Percentiles rank a stretch among this genome's conserved stretches.
These are phyloP conservation scores for Gossypium lobatum DNA, from an alignment of 441 rosid genomes.

Conservation along the genomic window DNA sequence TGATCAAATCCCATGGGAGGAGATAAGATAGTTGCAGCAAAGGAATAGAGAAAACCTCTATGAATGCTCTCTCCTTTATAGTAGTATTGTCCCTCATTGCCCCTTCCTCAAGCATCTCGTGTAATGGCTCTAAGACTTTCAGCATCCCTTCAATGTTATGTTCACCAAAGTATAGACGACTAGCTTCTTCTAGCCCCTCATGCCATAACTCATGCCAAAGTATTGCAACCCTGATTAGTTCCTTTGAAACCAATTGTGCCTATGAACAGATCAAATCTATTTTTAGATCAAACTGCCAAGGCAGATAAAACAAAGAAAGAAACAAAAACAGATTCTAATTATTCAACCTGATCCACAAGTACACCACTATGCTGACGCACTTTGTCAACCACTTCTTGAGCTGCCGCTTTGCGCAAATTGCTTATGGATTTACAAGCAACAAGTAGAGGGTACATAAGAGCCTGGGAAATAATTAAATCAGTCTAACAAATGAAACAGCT, in stretches of 20 bases:
- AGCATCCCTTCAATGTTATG: slow-evolving; percentile 98
- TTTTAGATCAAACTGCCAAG: slow-evolving; percentile 6
- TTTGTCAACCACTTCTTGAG: slow-evolving; percentile 97
- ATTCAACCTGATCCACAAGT: slow-evolving; percentile 88
- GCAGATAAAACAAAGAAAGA: slow-evolving; percentile 10
- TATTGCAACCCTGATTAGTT: slow-evolving; percentile 93
- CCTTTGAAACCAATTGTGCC: slow-evolving; percentile 96
- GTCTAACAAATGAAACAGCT: slow-evolving; percentile 1
- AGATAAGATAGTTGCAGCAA: neutral
- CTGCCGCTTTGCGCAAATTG: slow-evolving; percentile 91
- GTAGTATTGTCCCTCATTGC: slow-evolving; percentile 67
- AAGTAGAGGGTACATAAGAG: slow-evolving; percentile 98
- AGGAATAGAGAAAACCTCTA: slow-evolving; percentile 58
- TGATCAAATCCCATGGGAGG: neutral
- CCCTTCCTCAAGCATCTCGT: slow-evolving; percentile 92
- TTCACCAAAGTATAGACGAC: slow-evolving; percentile 98
- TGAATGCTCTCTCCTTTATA: slow-evolving; percentile 89
- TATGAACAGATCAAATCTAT: slow-evolving; percentile 22
- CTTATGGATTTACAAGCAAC: slow-evolving; percentile 99
- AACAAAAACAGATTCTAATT: slow-evolving; percentile 11
- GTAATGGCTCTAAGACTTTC: slow-evolving; percentile 92
- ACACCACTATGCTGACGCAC: slow-evolving; percentile 94
- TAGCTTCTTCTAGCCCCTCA: slow-evolving; percentile 94
- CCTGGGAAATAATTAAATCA: slow-evolving; percentile 44
- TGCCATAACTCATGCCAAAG: slow-evolving; percentile 99